Base-by-base conservation (phyloP, 805 yeast species). In the Lipomyces sp. region DNA sequence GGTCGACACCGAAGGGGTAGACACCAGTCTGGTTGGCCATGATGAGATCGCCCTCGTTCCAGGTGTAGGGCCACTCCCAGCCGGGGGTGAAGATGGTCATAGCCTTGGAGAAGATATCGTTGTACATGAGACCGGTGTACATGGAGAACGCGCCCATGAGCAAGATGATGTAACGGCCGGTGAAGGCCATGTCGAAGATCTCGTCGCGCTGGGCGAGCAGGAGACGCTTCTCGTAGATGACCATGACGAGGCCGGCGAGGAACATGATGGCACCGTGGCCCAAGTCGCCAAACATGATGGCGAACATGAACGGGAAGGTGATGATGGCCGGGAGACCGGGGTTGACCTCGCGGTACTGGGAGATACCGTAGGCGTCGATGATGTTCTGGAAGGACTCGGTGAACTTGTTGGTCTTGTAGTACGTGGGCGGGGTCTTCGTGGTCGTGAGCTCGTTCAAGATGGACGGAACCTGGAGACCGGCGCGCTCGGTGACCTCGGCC, bases 241-340 rank as follows among this genome's bases (percentile, higher is more conserved):
- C 89, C 57, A 93, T 72, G 28, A 71, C 69, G 45, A 80, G 70
- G 1, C 95, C 95, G 16, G 88, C 86, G 49, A 84, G 68, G 47
- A 84, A 77, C 68, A 93, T 73, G 42, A 93, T 79, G 53, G 89
- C 78, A 4, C 98, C 98, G 72, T 93, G 98, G 14, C 98, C 98
- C 52, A 90, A 67, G 73, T 93, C 98, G 74, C 98, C 98, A 74
- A 93, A 93, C 98, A 93, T 93, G 63, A 93, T 84, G 26, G 98
- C 97, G 72, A 93, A 93, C 95, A 93, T 86, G 68, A 93, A 93
- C 22, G 98, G 98, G 74, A 93, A 93, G 0, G 98, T 93, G 23
- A 93, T 84, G 41, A 88, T 80, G 1, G 98, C 91, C 3, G 98
- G 91, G 57, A 93, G 74, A 47, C 95, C 98, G 3, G 98, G 96